Conservation (phyloP, 1,284 basidiomycete species). For the Irpex lacteus region DNA sequence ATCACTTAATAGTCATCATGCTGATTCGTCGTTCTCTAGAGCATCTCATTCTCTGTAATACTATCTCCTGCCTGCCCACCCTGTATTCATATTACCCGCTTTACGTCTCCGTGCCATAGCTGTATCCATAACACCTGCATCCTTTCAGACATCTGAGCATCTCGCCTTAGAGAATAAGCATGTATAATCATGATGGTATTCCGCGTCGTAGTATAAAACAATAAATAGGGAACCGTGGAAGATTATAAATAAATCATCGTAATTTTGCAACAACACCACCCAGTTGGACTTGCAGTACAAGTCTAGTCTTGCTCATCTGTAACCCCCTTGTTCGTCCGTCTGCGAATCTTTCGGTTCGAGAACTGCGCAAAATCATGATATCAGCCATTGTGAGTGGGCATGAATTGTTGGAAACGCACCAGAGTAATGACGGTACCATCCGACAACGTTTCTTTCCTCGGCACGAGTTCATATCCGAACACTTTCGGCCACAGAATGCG, state of each 20-base stretch:
- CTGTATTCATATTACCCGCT: not conserved
- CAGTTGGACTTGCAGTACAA: not conserved
- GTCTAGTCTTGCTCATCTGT: not conserved
- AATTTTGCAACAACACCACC: not conserved
- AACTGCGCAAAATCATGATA: conserved; percentile 6
- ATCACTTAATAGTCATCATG: not conserved
- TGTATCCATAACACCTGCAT: too few species aligned
- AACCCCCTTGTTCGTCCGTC: not conserved
- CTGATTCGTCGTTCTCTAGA: not conserved
- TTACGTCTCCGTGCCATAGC: not conserved
- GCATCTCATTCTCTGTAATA: not conserved
- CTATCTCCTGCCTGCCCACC: not conserved
- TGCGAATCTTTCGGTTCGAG: conserved; percentile 6
- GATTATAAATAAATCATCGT: too few species aligned
- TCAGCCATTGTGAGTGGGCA: not conserved
- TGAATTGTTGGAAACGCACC: conserved; percentile 33
- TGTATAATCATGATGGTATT: too few species aligned
- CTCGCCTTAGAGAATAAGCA: too few species aligned
- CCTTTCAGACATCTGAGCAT: too few species aligned
- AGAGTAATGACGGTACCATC: conserved; percentile 58
- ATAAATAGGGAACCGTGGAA: too few species aligned
- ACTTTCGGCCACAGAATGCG: conserved; percentile 45
- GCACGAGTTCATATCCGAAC: conserved; percentile 47
- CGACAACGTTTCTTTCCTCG: conserved; percentile 42
- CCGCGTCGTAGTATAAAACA: too few species aligned